Evolutionary conservation across 208 protist species (phyloP), one percentile per base, ranked within the genome.

Genomic region (Acanthamoeba healyi): DNA sequence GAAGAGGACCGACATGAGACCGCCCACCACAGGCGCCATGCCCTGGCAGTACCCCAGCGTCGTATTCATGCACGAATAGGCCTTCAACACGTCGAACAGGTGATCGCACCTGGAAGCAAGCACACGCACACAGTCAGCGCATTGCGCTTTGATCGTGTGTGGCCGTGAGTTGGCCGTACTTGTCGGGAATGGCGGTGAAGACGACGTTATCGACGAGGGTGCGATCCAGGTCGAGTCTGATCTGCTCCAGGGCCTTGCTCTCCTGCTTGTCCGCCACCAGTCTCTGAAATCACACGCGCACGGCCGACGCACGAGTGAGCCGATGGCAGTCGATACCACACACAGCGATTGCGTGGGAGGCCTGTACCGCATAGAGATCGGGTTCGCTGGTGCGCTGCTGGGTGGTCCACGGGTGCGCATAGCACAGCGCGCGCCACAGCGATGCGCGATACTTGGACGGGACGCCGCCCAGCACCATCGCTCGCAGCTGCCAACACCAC

Each of bases 211-310:
- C 72, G 26, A 51, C 42, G 26, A 82, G 72, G 12, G 72, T 82
- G 14, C 72, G 72, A 26, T 82, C 72, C 1, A 82, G 72, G 29
- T 82, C 72, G 26, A 84, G 74, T 29, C 46, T 26, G 38, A 84
- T 84, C 74, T 84, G 74, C 17, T 84, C 74, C n/a, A 84, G 22
- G 7, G 74, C 74, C 74, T 84, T 84, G 74, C 42, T 84, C 32
- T n/a, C 29, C 5, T 44, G 15, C 67, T 17, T 77, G 38, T n/a
- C 44, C 29, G 36, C 12, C 34, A 77, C 5, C 36, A 77, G 67
- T 14, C 38, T 38, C 67, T 77, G 67, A 0, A 12, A 5, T 22
- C 2, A 26, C 34, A 44, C 36, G 10, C 34, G 19, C 67, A 12
- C 29, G 24, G 38, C 12, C 32, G 15, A 12, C 22, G 54, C 17